Conservation (phyloP, 1,284 basidiomycete genomes). For the Ganoderma multipileum region DNA sequence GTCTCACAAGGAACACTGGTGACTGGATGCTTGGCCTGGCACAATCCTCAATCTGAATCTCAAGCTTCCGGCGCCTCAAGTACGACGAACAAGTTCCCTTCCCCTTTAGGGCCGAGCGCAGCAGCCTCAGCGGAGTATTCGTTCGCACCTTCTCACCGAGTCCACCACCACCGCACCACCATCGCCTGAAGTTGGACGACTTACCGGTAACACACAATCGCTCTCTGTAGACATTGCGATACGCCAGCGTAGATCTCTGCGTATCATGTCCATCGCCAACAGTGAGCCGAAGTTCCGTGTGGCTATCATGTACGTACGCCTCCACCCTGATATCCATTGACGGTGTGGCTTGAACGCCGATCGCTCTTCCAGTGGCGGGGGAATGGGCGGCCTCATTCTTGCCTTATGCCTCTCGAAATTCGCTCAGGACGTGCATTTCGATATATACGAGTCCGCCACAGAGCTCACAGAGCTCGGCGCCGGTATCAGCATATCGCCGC, state of each 20-base stretch:
- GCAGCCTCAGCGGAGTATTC: no score
- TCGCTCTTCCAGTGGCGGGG: slow-evolving; percentile 41
- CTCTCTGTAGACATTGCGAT: neutral
- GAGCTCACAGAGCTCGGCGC: slow-evolving; percentile 50
- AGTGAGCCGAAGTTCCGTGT: neutral
- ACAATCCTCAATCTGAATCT: no score
- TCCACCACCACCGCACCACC: no score
- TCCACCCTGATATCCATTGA: neutral
- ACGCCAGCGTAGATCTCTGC: neutral
- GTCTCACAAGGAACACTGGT: no score
- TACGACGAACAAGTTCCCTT: no score
- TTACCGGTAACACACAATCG: neutral
- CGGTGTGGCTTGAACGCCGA: neutral
- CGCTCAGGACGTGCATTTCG: slow-evolving; percentile 45
- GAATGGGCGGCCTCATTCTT: slow-evolving; percentile 45
- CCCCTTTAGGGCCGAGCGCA: no score
- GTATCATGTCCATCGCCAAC: neutral
- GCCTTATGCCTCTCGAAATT: slow-evolving; percentile 44
- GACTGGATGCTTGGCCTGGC: no score
- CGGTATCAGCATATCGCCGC: slow-evolving; percentile 42
- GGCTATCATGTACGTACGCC: slow-evolving; percentile 5
- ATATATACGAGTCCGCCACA: slow-evolving; percentile 48
- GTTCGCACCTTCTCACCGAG: no score
- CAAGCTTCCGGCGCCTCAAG: no score
- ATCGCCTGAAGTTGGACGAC: no score